These are phyloP conservation scores for Telfairia occidentalis DNA, from an alignment of 331 rosid species.

Conservation along the genomic window DNA sequence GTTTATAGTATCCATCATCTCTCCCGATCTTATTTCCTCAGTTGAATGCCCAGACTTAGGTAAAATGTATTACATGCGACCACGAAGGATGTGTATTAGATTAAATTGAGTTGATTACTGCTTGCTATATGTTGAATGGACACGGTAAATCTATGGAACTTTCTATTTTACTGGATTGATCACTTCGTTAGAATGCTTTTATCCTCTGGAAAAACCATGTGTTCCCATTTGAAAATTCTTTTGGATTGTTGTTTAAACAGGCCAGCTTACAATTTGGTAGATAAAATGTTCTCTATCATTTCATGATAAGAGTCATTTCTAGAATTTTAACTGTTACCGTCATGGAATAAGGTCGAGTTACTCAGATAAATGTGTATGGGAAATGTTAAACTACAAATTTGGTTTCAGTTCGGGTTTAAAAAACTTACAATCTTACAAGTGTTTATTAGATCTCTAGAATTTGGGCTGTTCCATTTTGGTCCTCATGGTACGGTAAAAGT, in stretches of 20 bases:
- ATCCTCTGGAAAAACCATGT: background rate
- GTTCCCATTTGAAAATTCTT: background rate
- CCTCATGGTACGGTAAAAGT: too few relatives aligned
- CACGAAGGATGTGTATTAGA: background rate
- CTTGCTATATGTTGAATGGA: background rate
- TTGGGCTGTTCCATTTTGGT: too few relatives aligned
- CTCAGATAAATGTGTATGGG: too few relatives aligned
- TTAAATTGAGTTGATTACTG: background rate
- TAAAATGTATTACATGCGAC: background rate
- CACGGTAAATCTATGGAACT: background rate
- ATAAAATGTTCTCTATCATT: too few relatives aligned
- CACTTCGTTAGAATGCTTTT: background rate
- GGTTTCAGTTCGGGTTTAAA: too few relatives aligned
- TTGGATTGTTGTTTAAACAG: background rate
- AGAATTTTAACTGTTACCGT: too few relatives aligned
- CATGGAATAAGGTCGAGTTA: too few relatives aligned
- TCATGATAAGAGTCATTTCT: too few relatives aligned
- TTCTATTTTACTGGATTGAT: background rate
- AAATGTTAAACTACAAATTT: too few relatives aligned
- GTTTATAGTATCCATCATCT: background rate
- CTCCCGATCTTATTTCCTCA: background rate
- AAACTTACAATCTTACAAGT: too few relatives aligned
- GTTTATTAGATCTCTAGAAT: too few relatives aligned
- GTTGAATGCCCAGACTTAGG: conserved; percentile 2
- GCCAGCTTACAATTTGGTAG: background rate